Conservation (phyloP, 768 basidiomycete genomes). For the Leccinellum albellum region DNA sequence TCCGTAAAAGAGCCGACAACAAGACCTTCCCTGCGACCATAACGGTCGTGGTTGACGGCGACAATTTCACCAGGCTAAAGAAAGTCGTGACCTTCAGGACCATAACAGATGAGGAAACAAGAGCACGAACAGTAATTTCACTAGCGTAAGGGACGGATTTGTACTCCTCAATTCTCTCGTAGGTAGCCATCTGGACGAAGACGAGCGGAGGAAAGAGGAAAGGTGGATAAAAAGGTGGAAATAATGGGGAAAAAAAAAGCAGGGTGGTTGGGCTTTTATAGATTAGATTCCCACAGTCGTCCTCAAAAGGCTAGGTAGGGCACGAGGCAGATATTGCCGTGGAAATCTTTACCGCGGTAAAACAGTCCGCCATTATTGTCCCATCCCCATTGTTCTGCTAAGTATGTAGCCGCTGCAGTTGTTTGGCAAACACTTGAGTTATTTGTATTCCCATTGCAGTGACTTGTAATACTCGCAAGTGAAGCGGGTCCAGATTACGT, state of each 20-base stretch:
- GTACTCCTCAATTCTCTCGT: constrained; percentile 32
- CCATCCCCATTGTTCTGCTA: constrained; percentile 3
- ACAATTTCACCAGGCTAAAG: constrained; percentile 76
- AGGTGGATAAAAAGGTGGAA: constrained; percentile 27
- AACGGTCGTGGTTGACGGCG: constrained; percentile 60
- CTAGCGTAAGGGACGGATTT: constrained; percentile 25
- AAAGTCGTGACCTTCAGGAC: constrained; percentile 2
- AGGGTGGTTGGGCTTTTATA: constrained; percentile 42
- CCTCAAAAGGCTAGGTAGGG: constrained; percentile 41
- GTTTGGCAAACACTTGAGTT: constrained; percentile 1
- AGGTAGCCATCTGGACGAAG: constrained; percentile 37
- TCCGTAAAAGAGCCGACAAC: constrained; percentile 76
- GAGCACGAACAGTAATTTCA: constrained; percentile 34
- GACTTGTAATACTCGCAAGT: background rate
- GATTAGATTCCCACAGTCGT: constrained; percentile 38
- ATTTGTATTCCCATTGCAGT: constrained; percentile 3
- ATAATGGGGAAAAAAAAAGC: constrained; percentile 24
- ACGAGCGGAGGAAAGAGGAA: constrained; percentile 15
- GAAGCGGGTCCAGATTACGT: constrained; percentile 2
- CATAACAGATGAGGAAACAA: background rate
- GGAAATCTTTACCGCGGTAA: constrained; percentile 15
- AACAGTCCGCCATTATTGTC: constrained; percentile 13
- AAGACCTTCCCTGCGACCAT: constrained; percentile 71
- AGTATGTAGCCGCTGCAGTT: background rate
- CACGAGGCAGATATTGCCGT: constrained; percentile 44